Evolutionary conservation across 1,139 yeast genomes (phyloP), one percentile per base, ranked within the genome.

Genomic region (Blastobotrys illinoisensis): DNA sequence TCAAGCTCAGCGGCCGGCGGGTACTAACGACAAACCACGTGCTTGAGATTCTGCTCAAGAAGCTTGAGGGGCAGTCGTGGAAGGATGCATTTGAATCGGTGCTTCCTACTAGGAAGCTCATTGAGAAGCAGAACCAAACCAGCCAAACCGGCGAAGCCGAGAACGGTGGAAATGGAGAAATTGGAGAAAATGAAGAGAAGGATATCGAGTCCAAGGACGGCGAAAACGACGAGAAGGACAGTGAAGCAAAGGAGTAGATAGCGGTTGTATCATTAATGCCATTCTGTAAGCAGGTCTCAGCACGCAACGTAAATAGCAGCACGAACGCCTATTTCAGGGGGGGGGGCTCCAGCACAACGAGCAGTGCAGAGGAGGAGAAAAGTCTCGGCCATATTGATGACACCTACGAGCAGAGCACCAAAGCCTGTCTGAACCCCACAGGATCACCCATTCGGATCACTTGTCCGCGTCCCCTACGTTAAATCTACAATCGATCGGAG

Each of bases 1-100:
- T 93, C 57, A 80, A 85, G 63, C 72, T 93, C 56, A 83, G 88
- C 58, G 97, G 98, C 1, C 79, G 98, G 61, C 83, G 83, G 61
- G 98, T 93, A 1, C 75, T 93, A 58, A 95, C 99, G 1, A 90
- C 98, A 0, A 87, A 95, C 46, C 99, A 93, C 67, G 99, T 93
- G 16, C 86, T 88, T 60, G 97, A 93, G 69, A 74, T 93, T 59
- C 76, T 90, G 72, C 77, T 93, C 55, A 82, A 84, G 67, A 91
- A 95, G 88, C 79, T 84, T 59, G 96, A 89, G 65, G 73, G 74
- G 44, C 78, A 77, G 58, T 88, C 88, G 69, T 93, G 99, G 99
- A 87, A 82, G 61, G 72, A 69, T 53, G 96, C 98, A 0, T 91
- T 93, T 67, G 91, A 89, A 67, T 77, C 79, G 28, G 93, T 88